Evolutionary conservation across 805 yeast species (phyloP).

Genomic region (Candida golubevii): DNA sequence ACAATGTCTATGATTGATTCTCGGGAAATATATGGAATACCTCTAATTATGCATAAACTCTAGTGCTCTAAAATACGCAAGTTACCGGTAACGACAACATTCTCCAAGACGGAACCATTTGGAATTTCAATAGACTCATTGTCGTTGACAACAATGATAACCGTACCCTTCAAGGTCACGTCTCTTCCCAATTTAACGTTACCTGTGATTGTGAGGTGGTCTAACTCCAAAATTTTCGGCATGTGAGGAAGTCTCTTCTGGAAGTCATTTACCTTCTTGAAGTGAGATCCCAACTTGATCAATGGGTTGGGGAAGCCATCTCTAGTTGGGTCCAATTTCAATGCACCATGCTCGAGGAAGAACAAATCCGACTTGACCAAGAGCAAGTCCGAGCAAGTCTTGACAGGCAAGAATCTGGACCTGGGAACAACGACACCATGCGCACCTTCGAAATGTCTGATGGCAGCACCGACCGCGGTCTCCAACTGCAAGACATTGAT

Average conservation of each 20-base stretch:
- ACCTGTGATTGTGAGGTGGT: slow-evolving; percentile 96
- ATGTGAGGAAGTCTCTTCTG: slow-evolving; percentile 87
- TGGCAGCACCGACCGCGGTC: slow-evolving; percentile 99
- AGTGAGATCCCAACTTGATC: slow-evolving; percentile 93
- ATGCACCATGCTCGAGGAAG: slow-evolving; percentile 85
- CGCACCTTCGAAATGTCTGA: slow-evolving; percentile 89
- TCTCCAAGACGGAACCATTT: slow-evolving; percentile 90
- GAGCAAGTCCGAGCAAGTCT: slow-evolving; percentile 91
- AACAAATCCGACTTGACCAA: slow-evolving; percentile 94
- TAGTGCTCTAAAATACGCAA: slow-evolving; percentile 90
- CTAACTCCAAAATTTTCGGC: slow-evolving; percentile 94
- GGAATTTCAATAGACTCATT: slow-evolving; percentile 97
- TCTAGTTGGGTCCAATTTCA: slow-evolving; percentile 77
- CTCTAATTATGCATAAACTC: not conserved
- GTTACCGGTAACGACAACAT: slow-evolving; percentile 96
- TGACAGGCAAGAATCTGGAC: slow-evolving; percentile 95
- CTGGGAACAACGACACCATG: slow-evolving; percentile 99
- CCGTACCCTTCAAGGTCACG: slow-evolving; percentile 93
- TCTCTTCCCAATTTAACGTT: slow-evolving; percentile 87
- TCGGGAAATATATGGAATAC: too few relatives aligned
- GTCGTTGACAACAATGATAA: slow-evolving; percentile 94
- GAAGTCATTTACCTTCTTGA: slow-evolving; percentile 91
- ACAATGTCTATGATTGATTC: too few relatives aligned
- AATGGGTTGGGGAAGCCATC: slow-evolving; percentile 90
- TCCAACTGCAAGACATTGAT: slow-evolving; percentile 89